Evolutionary conservation across 2,329 filamentous ascomycete genomes (phyloP).

Genomic region (Aureobasidium subglaciale): DNA sequence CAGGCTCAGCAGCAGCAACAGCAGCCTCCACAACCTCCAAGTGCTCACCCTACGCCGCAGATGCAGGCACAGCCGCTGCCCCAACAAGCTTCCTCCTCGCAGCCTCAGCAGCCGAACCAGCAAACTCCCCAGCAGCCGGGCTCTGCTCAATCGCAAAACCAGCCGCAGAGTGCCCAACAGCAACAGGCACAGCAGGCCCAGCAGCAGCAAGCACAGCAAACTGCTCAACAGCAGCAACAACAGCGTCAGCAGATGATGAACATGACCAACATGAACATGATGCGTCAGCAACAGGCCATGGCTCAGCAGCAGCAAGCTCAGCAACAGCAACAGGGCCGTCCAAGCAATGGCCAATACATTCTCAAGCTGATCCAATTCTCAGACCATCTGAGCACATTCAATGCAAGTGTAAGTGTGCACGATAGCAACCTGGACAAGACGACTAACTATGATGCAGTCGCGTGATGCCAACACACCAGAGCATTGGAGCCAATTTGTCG

Average conservation of each 20-base stretch:
- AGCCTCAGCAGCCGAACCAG: conserved; percentile 26
- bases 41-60: conserved; percentile 14
- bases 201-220: conserved; percentile 21
- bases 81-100: conserved; percentile 17
- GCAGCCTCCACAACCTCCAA: conserved; percentile 19
- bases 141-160: conserved; percentile 26
- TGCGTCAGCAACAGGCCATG: conserved; percentile 21
- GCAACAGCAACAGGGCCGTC: conserved; percentile 21
- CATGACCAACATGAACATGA: conserved; percentile 15
- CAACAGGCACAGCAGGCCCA: conserved; percentile 24
- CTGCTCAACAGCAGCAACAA: conserved; percentile 25
- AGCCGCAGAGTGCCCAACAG: conserved; percentile 41
- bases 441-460: conserved; percentile 6
- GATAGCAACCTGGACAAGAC: background rate
- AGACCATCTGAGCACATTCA: conserved; percentile 50
- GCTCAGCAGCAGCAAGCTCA: conserved; percentile 19
- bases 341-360: conserved; percentile 38
- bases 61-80: conserved; percentile 19
- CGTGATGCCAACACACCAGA: conserved; percentile 51
- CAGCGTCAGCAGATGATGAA: conserved; percentile 24
- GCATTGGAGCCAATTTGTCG: conserved; percentile 75
- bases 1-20: conserved; percentile 18
- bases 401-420: conserved; percentile 15
- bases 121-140: conserved; percentile 36
- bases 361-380: conserved; percentile 50